These are phyloP conservation scores for Yamadazyma tumulicola DNA, from an alignment of 805 yeast species.

Conservation along the genomic window DNA sequence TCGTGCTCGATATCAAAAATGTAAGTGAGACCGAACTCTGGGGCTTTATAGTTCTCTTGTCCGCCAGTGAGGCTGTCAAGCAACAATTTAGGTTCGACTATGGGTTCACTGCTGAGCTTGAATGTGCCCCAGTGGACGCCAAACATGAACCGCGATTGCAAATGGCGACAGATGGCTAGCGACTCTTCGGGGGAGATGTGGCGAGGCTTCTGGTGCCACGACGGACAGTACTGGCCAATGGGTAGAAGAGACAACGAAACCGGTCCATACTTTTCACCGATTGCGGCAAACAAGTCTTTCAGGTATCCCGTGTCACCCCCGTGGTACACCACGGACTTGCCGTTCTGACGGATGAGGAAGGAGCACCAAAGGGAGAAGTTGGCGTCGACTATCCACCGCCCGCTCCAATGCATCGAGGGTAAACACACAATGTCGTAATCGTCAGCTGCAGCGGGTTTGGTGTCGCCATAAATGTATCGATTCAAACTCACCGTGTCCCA, in stretches of 20 bases:
- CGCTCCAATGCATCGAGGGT: conserved; percentile 98
- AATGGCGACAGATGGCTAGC: conserved; percentile 58
- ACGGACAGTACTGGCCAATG: conserved; percentile 92
- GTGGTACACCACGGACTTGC: conserved; percentile 74
- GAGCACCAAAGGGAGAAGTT: conserved; percentile 89
- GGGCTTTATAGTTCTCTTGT: conserved; percentile 50
- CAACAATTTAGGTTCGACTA: conserved; percentile 72
- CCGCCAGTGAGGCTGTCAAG: conserved; percentile 49
- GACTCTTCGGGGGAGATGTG: conserved; percentile 85
- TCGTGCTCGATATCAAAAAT: conserved; percentile 40
- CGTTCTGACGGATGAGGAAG: conserved; percentile 63
- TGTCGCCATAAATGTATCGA: conserved; percentile 37
- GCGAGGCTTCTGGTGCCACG: conserved; percentile 89
- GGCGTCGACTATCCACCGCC: conserved; percentile 74
- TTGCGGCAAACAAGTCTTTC: conserved; percentile 64
- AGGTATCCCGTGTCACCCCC: conserved; percentile 95
- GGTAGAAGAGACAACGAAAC: conserved; percentile 69
- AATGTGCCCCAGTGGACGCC: conserved; percentile 99
- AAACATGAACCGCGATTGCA: conserved; percentile 58
- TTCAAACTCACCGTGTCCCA: conserved; percentile 59
- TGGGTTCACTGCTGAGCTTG: conserved; percentile 82
- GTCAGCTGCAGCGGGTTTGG: conserved; percentile 30
- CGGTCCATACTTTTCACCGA: conserved; percentile 60
- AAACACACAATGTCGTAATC: conserved; percentile 79
- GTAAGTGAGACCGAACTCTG: conserved; percentile 73